Conservation (phyloP, 305 asterid genomes). For the Ruellia speciosa region DNA sequence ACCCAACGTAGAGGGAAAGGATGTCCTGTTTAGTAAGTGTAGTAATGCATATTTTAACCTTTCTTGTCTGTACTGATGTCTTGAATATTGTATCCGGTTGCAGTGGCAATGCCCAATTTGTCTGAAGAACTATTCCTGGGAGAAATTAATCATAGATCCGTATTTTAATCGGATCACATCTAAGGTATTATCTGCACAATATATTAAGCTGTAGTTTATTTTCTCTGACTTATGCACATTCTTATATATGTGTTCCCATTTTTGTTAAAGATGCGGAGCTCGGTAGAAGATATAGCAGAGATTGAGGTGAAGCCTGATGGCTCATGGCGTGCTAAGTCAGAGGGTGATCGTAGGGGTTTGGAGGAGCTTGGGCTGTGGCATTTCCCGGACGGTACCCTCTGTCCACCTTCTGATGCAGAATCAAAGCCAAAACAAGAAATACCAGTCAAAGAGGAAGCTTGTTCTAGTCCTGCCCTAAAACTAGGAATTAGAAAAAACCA, state of each 20-base stretch:
- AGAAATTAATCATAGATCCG: conserved; percentile 84
- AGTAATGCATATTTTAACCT: background rate
- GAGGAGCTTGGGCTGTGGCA: conserved; percentile 94
- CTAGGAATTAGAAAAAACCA: conserved; percentile 64
- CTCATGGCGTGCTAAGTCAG: conserved; percentile 93
- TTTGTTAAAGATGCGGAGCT: conserved; percentile 49
- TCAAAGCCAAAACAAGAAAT: conserved; percentile 54
- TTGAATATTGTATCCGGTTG: conserved; percentile 32
- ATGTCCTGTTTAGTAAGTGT: too few species aligned
- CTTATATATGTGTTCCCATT: background rate
- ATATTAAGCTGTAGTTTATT: conserved; percentile 15
- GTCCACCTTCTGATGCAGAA: conserved; percentile 38
- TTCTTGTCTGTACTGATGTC: conserved; percentile 13
- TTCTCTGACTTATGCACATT: conserved; percentile 14
- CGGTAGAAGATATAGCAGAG: conserved; percentile 84
- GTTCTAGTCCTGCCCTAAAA: conserved; percentile 63
- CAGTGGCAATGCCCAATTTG: conserved; percentile 99
- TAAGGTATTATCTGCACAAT: conserved; percentile 42
- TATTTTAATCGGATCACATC: conserved; percentile 77
- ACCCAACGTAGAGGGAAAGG: too few species aligned
- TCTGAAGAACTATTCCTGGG: conserved; percentile 87
- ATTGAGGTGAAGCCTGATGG: conserved; percentile 99
- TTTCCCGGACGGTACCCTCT: conserved; percentile 73
- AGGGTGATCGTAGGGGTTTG: conserved; percentile 63
- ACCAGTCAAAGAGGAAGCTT: conserved; percentile 64